A percentile compares a stretch with the other conserved stretches of the same genome.
Evolutionary conservation across 805 yeast species (phyloP).

Genomic region (Henningerozyma blattae): DNA sequence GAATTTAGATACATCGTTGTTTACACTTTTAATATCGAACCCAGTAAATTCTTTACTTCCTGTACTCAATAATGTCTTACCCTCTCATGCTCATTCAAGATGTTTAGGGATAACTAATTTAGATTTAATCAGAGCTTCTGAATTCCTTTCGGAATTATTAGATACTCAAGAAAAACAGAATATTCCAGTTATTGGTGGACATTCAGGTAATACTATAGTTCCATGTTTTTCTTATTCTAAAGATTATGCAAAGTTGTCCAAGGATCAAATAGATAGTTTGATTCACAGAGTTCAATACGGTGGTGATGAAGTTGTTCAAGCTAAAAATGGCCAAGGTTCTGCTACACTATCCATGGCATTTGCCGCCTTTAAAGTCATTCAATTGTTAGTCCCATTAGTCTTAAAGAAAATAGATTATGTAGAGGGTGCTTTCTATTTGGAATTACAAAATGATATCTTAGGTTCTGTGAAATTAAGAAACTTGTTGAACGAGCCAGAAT

Average conservation of each 20-base stretch:
- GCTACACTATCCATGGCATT: slow-evolving; percentile 82
- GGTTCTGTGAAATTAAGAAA: slow-evolving; percentile 11
- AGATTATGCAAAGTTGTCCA: slow-evolving; percentile 26
- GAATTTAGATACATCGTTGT: neutral
- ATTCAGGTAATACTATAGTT: slow-evolving; percentile 74
- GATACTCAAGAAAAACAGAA: slow-evolving; percentile 8
- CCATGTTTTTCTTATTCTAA: slow-evolving; percentile 36
- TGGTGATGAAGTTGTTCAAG: slow-evolving; percentile 82
- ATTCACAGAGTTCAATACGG: slow-evolving; percentile 76
- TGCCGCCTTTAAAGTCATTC: slow-evolving; percentile 69
- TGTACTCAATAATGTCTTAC: slow-evolving; percentile 1
- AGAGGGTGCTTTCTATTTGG: slow-evolving; percentile 1
- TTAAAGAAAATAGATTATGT: neutral
- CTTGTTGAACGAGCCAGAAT: neutral
- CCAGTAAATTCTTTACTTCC: slow-evolving; percentile 35
- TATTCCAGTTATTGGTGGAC: slow-evolving; percentile 76
- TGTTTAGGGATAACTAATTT: slow-evolving; percentile 61
- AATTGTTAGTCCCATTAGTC: slow-evolving; percentile 9
- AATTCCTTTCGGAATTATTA: slow-evolving; percentile 33
- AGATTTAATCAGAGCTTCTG: slow-evolving; percentile 69
- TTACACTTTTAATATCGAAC: slow-evolving; percentile 54
- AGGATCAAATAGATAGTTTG: slow-evolving; percentile 32
- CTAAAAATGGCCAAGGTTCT: slow-evolving; percentile 75
- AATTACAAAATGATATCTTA: neutral
- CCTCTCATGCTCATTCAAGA: neutral